Evolutionary conservation across 2,329 filamentous ascomycete genomes (phyloP), one percentile per base, ranked within the genome.

Genomic region (Arachnomyces sp.): DNA sequence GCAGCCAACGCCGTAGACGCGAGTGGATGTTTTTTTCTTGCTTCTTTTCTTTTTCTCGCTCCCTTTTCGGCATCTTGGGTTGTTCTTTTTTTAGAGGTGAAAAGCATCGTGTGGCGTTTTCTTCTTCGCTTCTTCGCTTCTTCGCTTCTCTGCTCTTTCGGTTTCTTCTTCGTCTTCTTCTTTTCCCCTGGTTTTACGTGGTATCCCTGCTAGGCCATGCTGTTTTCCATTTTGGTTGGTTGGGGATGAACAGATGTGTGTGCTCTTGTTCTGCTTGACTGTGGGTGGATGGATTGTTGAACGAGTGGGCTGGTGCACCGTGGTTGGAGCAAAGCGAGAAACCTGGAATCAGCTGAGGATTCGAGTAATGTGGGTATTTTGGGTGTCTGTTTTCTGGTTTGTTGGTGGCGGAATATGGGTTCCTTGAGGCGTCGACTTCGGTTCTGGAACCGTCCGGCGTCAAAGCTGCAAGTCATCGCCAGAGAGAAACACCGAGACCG

Each of bases 101-200:
- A 16, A 6, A 35, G n/a, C 17, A 6, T n/a, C 17, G 21, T 13
- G 9, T 16, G 12, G 34, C 14, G 16, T 17, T 18, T 12, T 28
- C 34, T 13, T 36, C 17, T 43, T 28, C 37, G 35, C 38, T 44
- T 44, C 38, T 29, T 41, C 39, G 30, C 32, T 25, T 12, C 14
- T 21, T 40, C 15, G 31, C 8, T 39, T 39, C 12, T 34, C 17
- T 21, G 31, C 18, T 28, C 21, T 25, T 32, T 15, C 15, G 2
- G 9, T 25, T 25, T 25, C 9, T 25, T 35, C 16, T 35, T 31
- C 34, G 17, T 36, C 14, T 14, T 41, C 13, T 37, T 28, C 29
- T 12, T 28, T 13, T 36, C 31, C 29, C 18, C 35, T 21, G 11
- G 31, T 42, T 31, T 28, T 21, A 38, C 45, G 38, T 40, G 31